phyloP scores from a whole-genome alignment of 1,139 yeast genomes.

The Geotrichum aggregatum region DNA sequence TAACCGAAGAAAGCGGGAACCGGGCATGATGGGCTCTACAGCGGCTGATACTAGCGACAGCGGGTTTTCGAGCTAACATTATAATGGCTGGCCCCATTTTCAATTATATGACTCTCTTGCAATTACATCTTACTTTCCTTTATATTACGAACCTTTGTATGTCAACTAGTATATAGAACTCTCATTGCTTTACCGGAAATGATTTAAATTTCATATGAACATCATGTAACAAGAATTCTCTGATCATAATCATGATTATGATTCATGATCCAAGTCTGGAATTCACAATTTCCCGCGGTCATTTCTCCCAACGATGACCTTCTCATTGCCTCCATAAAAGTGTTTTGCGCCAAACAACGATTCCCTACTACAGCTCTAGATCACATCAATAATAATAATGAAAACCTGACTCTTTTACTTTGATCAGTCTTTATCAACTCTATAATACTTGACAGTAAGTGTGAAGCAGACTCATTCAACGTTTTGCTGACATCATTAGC shows the following conservation, averaged over 20 bases:
- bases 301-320: background rate
- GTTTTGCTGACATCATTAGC: background rate
- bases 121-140: no score
- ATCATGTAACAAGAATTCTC: no score
- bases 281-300: background rate
- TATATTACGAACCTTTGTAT: background rate
- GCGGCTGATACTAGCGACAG: conserved; percentile 17
- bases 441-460: background rate
- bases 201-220: background rate
- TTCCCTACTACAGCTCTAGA: no score
- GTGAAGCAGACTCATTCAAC: background rate
- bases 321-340: no score
- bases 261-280: no score
- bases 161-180: background rate
- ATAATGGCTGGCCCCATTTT: background rate
- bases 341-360: no score
- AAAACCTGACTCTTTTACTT: background rate
- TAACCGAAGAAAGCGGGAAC: conserved; percentile 11
- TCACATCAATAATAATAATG: background rate
- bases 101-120: background rate
- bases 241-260: no score
- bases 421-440: background rate
- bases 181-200: background rate
- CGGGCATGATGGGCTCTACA: conserved; percentile 1
- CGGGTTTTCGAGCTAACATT: conserved; percentile 14